Base-by-base conservation (phyloP, 345 rosid genomes). In the Pistacia vera region DNA sequence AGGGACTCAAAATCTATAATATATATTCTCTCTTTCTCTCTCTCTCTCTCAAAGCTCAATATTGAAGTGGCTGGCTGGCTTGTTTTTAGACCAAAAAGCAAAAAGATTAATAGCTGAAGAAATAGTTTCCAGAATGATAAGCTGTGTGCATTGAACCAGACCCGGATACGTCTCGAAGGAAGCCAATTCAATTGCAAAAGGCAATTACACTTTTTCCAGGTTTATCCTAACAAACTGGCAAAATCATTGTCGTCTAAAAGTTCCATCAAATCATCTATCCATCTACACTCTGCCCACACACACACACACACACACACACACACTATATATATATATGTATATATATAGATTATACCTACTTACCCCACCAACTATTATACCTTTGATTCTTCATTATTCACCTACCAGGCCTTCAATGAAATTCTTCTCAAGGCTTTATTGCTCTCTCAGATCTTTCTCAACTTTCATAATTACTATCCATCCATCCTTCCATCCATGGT, bases 241-340 rank as follows among this genome's bases (percentile, higher is more conserved):
- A 68, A 68, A 81, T 81, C 77, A 71, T 81, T 85, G 83, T 83
- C 83, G 72, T 74, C 85, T 36, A 85, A 85, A 85, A 80, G 80
- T 28, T 22, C 52, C 44, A 74, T 84, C 79, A 77, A 68, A 64
- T 59, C 63, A 35, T 64, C 71, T 65, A 78, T 33, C 46, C 46
- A 41, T 41, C 46, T 41, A 41, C 46, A 41, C 9, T 8, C 9
- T 35, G 51, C 74, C 69, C 75, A 46, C 63, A 68, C 25, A 25
- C 25, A 25, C 25, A 72, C 38, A 13, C 16, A 54, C 16, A 22
- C 25, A 22, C 25, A 22, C 25, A 22, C 25, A 22, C 25, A 22
- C 3, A 16, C 2, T 3, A 54, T 54, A 17, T 51, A 14, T 51
- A 14, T 54, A 41, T 5, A 5, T 41, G 0, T 1, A 38, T 41